These are phyloP conservation scores for Hygrophorus pudorinus DNA, from an alignment of 768 basidiomycete species.

Conservation along the genomic window DNA sequence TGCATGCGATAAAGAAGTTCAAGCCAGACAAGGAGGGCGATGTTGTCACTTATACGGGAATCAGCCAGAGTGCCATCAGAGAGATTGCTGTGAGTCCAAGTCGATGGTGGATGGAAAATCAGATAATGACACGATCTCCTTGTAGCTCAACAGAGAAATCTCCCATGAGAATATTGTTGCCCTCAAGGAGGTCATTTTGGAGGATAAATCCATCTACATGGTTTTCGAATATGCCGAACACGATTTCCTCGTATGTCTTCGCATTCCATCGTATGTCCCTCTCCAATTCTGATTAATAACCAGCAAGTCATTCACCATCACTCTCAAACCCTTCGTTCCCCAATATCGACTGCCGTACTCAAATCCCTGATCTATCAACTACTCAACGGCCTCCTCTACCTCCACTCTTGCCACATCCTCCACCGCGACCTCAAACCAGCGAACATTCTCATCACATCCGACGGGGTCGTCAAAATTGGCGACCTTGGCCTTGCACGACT, in stretches of 20 bases:
- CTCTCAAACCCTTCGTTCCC: slow-evolving; percentile 74
- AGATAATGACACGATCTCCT: slow-evolving; percentile 12
- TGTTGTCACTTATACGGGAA: slow-evolving; percentile 89
- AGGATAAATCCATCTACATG: slow-evolving; percentile 99
- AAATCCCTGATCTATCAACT: slow-evolving; percentile 94
- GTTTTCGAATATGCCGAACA: slow-evolving; percentile 99
- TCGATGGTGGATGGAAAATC: not conserved
- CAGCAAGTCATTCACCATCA: slow-evolving; percentile 99
- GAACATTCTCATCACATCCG: slow-evolving; percentile 89
- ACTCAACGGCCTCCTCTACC: slow-evolving; percentile 86
- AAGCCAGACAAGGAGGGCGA: slow-evolving; percentile 99
- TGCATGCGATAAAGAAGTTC: slow-evolving; percentile 99
- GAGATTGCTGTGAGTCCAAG: slow-evolving; percentile 77
- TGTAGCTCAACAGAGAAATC: slow-evolving; percentile 80
- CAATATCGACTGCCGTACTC: slow-evolving; percentile 69
- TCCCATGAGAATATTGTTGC: slow-evolving; percentile 86
- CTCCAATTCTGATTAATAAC: not conserved
- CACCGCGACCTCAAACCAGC: slow-evolving; percentile 98
- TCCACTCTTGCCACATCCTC: slow-evolving; percentile 89
- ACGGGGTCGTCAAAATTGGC: slow-evolving; percentile 94
- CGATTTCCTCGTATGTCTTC: slow-evolving; percentile 78
- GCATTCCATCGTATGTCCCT: not conserved
- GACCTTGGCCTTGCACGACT: slow-evolving; percentile 92
- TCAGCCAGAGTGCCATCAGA: slow-evolving; percentile 94
- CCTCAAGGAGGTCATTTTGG: slow-evolving; percentile 89